These are phyloP conservation scores for Arabis alpina DNA, from an alignment of 345 rosid genomes.

Conservation along the genomic window DNA sequence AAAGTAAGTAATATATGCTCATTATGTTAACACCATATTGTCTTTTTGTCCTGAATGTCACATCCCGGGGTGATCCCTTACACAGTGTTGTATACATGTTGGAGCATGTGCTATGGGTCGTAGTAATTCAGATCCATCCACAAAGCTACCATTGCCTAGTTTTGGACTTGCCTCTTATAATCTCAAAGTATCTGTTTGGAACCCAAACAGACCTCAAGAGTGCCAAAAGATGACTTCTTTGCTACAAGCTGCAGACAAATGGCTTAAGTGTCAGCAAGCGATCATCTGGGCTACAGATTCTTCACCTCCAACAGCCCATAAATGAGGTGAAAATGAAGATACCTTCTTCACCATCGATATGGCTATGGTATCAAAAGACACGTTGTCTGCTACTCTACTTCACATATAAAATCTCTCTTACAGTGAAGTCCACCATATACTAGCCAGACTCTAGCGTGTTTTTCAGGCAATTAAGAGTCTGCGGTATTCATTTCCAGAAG, in stretches of 20 bases:
- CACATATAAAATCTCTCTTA: slow-evolving; percentile 39
- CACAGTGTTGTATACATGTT: slow-evolving; percentile 12
- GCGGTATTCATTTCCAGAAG: slow-evolving; percentile 27
- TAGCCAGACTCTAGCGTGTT: slow-evolving; percentile 38
- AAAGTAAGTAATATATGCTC: slow-evolving; percentile 48
- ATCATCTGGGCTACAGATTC: slow-evolving; percentile 81
- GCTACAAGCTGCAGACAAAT: slow-evolving; percentile 64
- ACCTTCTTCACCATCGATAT: slow-evolving; percentile 16
- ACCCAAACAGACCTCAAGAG: slow-evolving; percentile 56
- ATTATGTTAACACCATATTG: neutral
- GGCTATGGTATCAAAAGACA: slow-evolving; percentile 27
- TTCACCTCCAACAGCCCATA: slow-evolving; percentile 58
- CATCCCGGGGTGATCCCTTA: slow-evolving; percentile 16
- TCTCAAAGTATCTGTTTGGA: slow-evolving; percentile 80
- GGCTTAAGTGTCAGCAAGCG: slow-evolving; percentile 70
- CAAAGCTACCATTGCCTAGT: slow-evolving; percentile 61
- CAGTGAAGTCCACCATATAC: slow-evolving; percentile 33
- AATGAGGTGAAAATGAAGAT: slow-evolving; percentile 43
- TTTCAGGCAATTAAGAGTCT: slow-evolving; percentile 42
- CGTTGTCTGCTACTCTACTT: slow-evolving; percentile 21
- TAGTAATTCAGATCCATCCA: slow-evolving; percentile 44
- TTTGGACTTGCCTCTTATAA: slow-evolving; percentile 89
- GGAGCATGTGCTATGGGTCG: slow-evolving; percentile 47
- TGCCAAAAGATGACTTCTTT: slow-evolving; percentile 60
- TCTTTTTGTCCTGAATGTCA: neutral